Base-by-base conservation (phyloP, 805 yeast genomes). In the Wickerhamia fluorescens region DNA sequence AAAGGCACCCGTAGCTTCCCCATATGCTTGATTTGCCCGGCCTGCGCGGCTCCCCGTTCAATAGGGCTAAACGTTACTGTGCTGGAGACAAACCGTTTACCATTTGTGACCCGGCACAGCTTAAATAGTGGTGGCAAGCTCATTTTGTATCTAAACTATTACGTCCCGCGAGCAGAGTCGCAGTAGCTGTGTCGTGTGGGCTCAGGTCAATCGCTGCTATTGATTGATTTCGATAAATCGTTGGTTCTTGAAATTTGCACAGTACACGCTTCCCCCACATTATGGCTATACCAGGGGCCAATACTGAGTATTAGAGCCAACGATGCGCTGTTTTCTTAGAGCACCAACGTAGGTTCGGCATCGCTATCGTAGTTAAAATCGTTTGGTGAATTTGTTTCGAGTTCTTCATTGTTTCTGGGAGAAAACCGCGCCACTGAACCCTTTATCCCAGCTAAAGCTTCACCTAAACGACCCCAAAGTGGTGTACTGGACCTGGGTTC, bases 1-100 rank as follows among this genome's bases (percentile, higher is more conserved):
- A 79, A 49, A 27, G 79, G 72, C 5, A 81, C 73, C 24, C 71
- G 63, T 23, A 74, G 62, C 21, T 49, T 49, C 16, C 55, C 59
- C 7, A 42, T 31, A 4, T 31, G n/a, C n/a, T n/a, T n/a, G n/a
- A n/a, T n/a, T n/a, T n/a, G n/a, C n/a, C n/a, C n/a, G 34, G 24
- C 33, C 24, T 10, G 42, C 30, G 23, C 23, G 10, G 42, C 34
- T 17, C 37, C 23, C 27, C 39, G 31, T 23, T 53, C 52, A 5
- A 47, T 29, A 6, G 57, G 46, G 1, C 60, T 54, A 41, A 58
- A 55, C 5, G 53, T 43, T 15, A 57, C 45, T 3, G 51, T 33
- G 16, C 30, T 32, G 5, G 56, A 44, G 12, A 51, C 37, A 14
- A 11, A 16, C 22, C 28, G 28, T 22, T 16, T 14, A n/a, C 16